Base-by-base conservation (phyloP, 2,329 filamentous ascomycete genomes). In the Cytospora schulzeri region DNA sequence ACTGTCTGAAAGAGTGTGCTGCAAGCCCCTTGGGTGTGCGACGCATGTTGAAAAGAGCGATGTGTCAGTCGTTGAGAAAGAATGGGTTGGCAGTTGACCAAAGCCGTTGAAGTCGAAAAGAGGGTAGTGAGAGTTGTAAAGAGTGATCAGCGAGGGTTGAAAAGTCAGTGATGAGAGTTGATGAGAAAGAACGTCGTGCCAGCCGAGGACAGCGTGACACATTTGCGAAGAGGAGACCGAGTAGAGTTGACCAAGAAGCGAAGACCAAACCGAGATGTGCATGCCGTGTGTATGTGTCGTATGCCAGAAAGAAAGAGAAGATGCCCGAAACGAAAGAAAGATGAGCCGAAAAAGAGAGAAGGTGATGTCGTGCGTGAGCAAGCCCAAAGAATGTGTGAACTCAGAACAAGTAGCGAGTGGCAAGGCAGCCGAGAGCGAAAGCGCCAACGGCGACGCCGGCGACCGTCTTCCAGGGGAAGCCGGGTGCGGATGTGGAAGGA, bases 331-430 rank as follows among this genome's bases (percentile, higher is more conserved):
- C 28, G 29, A 33, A 26, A 29, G 9, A 14, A 53, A 4, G 29
- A n/a, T 53, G 5, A 53, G 48, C 48, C 33, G 26, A 8, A 19
- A 35, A 35, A 3, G 15, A 4, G 31, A 14, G 24, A n/a, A 45
- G 5, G 48, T 17, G 9, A 17, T 33, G 28, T 19, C 19, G 2
- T n/a, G n/a, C 38, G 26, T 11, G n/a, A 31, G 55, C 12, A 41
- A 48, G 2, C 22, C 28, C 15, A 48, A 5, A 45, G 15, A 54
- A 50, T 35, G 26, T 45, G 14, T 26, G 24, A 15, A n/a, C 15
- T 41, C 24, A 66, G 45, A 66, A 45, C n/a, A 65, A 41, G 29
- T 62, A 64, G 38, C 65, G 65, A 66, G 62, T 29, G 58, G 63
- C 65, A 15, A 53, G 54, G n/a, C 56, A 55, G 35, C 57, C 65